Percentiles rank a stretch among this genome's conserved stretches.
Evolutionary conservation across 2,329 filamentous ascomycete genomes (phyloP).

Genomic region (Chalaropsis thielavioides): DNA sequence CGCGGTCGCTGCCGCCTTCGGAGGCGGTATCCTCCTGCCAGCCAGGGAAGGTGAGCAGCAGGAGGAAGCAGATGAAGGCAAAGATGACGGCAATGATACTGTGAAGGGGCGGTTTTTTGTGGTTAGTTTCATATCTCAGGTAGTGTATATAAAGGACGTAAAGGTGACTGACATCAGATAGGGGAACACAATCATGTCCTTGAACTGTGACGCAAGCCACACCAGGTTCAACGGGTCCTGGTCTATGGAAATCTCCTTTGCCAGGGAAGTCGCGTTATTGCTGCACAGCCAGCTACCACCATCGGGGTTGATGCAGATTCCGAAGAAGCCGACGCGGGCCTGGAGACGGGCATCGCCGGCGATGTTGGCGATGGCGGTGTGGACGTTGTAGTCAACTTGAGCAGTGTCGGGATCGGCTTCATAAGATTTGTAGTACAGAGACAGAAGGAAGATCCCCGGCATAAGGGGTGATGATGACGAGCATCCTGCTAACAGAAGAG

Average conservation of each 20-base stretch:
- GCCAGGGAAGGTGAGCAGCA: slow-evolving; percentile 90
- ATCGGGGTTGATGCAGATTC: slow-evolving; percentile 88
- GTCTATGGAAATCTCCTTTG: slow-evolving; percentile 75
- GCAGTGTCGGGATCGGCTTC: slow-evolving; percentile 66
- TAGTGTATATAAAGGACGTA: neutral
- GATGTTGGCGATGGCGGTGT: slow-evolving; percentile 76
- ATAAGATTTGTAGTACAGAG: slow-evolving; percentile 90
- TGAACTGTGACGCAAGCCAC: slow-evolving; percentile 94
- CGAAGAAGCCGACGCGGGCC: slow-evolving; percentile 92
- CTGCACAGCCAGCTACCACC: slow-evolving; percentile 87
- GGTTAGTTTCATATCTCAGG: neutral
- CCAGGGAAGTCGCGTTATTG: slow-evolving; percentile 88
- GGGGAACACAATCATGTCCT: slow-evolving; percentile 95
- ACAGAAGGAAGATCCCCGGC: slow-evolving; percentile 91
- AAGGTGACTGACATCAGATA: slow-evolving; percentile 62
- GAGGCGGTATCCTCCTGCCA: slow-evolving; percentile 76
- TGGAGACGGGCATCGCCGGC: slow-evolving; percentile 72
- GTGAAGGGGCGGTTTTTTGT: neutral
- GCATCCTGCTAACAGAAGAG: slow-evolving; percentile 83
- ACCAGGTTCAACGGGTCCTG: slow-evolving; percentile 94
- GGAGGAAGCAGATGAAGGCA: slow-evolving; percentile 86
- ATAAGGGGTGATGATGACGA: slow-evolving; percentile 93
- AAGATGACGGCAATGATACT: slow-evolving; percentile 97
- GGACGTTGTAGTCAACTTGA: slow-evolving; percentile 81
- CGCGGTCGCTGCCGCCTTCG: slow-evolving; percentile 59